Evolutionary conservation across 108 stramenopile species (phyloP), one percentile per base, ranked within the genome.

Genomic region (Bacterosira constricta): DNA sequence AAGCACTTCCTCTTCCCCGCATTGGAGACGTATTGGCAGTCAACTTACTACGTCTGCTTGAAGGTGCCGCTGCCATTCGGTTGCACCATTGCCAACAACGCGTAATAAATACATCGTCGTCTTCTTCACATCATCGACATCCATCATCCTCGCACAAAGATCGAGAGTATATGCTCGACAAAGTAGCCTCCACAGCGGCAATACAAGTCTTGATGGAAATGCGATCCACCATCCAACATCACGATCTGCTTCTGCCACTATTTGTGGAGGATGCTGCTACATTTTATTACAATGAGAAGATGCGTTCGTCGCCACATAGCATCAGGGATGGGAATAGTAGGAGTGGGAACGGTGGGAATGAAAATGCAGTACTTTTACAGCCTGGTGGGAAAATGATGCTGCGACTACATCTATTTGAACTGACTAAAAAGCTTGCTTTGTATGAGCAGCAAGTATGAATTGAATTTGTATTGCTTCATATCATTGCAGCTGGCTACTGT

Each of bases 351-450:
- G 42, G 0, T 34, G 46, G 45, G 29, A 25, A 46, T 21, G 31
- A 17, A 13, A 23, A 39, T 9, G 5, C 21, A 13, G 11, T 44
- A 6, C 36, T 56, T 49, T 69, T 81, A 6, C 44, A 46, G 41
- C 69, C 80, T 13, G 75, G 63, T 31, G 80, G 75, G 3, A 81
- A 81, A 49, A 69, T 81, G 44, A 77, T 81, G 80, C 59, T 81
- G 27, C 75, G 80, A 12, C 23, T 76, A 42, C 75, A 76, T 52
- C 38, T 81, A 21, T 81, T 64, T 38, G 62, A 42, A 0, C 61
- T 81, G 27, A 65, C 65, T 2, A 56, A 58, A 32, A 81, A 81
- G 54, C 54, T 81, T 46, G 50, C 62, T 26, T 12, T 62, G 20
- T 77, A 77, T 39, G 79, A 72, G 51, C 65, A 59, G 29, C n/a